phyloP scores from a whole-genome alignment of 345 rosid species.

The Lepidium didymum region DNA sequence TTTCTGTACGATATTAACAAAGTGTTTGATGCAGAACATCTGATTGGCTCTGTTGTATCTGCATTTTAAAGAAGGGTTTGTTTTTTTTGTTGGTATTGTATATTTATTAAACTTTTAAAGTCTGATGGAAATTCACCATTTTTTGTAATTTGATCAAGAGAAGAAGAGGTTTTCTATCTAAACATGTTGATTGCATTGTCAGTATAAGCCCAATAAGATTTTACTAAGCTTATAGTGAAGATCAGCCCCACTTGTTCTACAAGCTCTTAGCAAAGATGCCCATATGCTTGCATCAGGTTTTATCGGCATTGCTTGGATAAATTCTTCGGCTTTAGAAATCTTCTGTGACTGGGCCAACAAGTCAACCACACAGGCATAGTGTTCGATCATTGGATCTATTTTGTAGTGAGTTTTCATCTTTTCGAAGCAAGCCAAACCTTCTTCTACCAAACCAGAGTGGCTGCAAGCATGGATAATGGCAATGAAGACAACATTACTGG shows the following conservation, averaged over 20 bases:
- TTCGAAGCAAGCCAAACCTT: slow-evolving; percentile 47
- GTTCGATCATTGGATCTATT: slow-evolving; percentile 40
- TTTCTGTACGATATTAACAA: background rate
- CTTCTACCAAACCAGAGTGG: slow-evolving; percentile 71
- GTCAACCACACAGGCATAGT: slow-evolving; percentile 52
- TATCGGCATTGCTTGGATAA: slow-evolving; percentile 44
- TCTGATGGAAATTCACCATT: background rate
- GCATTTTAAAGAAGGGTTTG: background rate
- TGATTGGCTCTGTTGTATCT: slow-evolving; percentile 8
- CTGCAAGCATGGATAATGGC: slow-evolving; percentile 63
- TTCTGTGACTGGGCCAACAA: slow-evolving; percentile 44
- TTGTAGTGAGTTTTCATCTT: slow-evolving; percentile 43
- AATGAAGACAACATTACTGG: slow-evolving; percentile 49
- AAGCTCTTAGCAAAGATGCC: slow-evolving; percentile 57
- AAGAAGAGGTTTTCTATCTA: background rate
- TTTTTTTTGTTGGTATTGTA: background rate
- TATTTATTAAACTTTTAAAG: background rate
- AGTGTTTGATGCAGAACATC: background rate
- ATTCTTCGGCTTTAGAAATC: slow-evolving; percentile 39
- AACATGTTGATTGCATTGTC: background rate
- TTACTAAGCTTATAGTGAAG: no score
- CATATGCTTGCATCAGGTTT: slow-evolving; percentile 55
- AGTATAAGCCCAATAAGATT: no score
- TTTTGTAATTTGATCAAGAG: background rate
- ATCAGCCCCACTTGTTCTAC: slow-evolving; percentile 32